phyloP scores from a whole-genome alignment of 495 filamentous ascomycete genomes.

The Lophiotrema nucula region DNA sequence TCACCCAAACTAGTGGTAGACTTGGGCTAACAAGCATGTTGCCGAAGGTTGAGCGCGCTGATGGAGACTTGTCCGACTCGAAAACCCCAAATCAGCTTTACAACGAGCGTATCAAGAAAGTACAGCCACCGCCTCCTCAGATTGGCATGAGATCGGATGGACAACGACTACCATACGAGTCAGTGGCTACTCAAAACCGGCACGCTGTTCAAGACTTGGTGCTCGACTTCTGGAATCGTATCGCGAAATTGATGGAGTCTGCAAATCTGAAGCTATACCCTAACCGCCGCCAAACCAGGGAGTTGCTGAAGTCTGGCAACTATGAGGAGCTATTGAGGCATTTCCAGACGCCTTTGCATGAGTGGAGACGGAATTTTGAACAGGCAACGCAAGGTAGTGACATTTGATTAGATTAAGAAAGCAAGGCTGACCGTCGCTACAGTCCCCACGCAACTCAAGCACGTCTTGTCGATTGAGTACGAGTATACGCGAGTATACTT shows the following conservation, averaged over 20 bases:
- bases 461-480: constrained; percentile 75
- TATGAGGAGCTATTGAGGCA: constrained; percentile 78
- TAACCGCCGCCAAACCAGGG: constrained; percentile 77
- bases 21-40: constrained; percentile 94
- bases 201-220: constrained; percentile 63
- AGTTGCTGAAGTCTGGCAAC: constrained; percentile 77
- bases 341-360: constrained; percentile 70
- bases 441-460: constrained; percentile 74
- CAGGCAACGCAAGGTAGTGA: constrained; percentile 41
- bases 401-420: too few relatives aligned
- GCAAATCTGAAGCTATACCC: constrained; percentile 83
- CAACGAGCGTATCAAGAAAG: constrained; percentile 27
- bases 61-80: constrained; percentile 20
- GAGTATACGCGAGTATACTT: constrained; percentile 63
- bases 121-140: constrained; percentile 17
- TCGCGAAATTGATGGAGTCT: constrained; percentile 84
- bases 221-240: constrained; percentile 86
- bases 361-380: constrained; percentile 76
- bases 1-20: constrained; percentile 87
- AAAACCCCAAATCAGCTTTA: constrained; percentile 25
- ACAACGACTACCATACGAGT: constrained; percentile 29
- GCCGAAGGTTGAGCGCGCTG: constrained; percentile 47
- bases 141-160: constrained; percentile 47
- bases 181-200: constrained; percentile 44
- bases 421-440: constrained; percentile 23